phyloP scores from a whole-genome alignment of 257 asterid genomes.

The Coffea canephora region DNA sequence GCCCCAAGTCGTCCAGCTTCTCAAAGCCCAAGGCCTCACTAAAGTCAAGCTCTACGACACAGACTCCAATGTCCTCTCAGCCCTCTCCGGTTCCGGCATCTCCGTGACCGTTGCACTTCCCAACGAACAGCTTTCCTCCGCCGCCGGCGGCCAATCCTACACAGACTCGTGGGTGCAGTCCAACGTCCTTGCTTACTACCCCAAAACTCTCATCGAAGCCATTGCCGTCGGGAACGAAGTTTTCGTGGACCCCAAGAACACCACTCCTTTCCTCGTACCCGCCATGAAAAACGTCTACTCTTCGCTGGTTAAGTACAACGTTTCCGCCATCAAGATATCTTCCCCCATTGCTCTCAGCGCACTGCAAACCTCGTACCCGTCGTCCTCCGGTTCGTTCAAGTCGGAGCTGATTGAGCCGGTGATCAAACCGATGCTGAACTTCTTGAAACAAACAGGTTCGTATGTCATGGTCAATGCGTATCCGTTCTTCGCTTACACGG shows the following conservation, averaged over 20 bases:
- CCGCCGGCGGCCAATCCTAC: constrained; percentile 50
- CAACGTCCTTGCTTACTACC: constrained; percentile 54
- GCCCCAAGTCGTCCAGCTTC: constrained; percentile 62
- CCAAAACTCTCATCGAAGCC: constrained; percentile 57
- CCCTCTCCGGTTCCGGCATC: constrained; percentile 67
- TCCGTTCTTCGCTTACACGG: constrained; percentile 70
- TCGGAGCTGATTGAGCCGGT: constrained; percentile 63
- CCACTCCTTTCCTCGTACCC: constrained; percentile 60
- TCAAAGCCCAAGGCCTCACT: constrained; percentile 52
- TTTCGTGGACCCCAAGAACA: constrained; percentile 56
- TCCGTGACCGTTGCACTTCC: constrained; percentile 71
- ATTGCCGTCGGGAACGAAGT: constrained; percentile 90
- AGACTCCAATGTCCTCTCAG: constrained; percentile 64
- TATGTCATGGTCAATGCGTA: constrained; percentile 71
- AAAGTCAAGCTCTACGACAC: constrained; percentile 67
- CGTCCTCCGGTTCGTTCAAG: constrained; percentile 77
- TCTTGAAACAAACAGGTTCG: constrained; percentile 57
- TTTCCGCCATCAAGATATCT: constrained; percentile 50
- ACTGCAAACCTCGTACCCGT: constrained; percentile 61
- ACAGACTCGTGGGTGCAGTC: constrained; percentile 77
- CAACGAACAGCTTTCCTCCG: constrained; percentile 69
- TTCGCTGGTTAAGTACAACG: constrained; percentile 46
- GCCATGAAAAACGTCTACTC: constrained; percentile 79
- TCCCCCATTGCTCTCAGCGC: constrained; percentile 79
- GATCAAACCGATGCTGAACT: constrained; percentile 68